phyloP scores from a whole-genome alignment of 345 rosid genomes.

The Gossypium australe region DNA sequence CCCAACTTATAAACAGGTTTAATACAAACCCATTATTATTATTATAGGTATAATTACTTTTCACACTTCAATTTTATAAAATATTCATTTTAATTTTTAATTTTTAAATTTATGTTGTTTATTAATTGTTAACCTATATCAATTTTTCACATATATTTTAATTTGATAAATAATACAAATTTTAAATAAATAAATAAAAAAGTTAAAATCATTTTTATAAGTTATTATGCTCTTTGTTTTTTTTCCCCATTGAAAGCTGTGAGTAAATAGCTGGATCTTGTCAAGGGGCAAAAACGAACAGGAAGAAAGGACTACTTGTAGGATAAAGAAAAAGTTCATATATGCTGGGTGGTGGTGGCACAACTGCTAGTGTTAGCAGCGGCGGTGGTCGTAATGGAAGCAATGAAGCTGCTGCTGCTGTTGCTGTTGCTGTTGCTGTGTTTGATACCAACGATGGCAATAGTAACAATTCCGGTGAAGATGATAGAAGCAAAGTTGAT shows the following conservation, averaged over 20 bases:
- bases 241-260: slow-evolving; percentile 19
- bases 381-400: slow-evolving; percentile 17
- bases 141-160: too few species aligned
- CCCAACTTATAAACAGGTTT: too few species aligned
- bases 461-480: slow-evolving; percentile 30
- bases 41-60: too few species aligned
- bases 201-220: background rate
- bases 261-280: slow-evolving; percentile 19
- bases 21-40: too few species aligned
- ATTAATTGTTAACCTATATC: too few species aligned
- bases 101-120: too few species aligned
- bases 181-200: background rate
- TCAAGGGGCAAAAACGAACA: background rate
- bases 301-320: slow-evolving; percentile 12
- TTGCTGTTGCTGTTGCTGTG: background rate
- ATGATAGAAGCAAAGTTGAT: slow-evolving; percentile 28
- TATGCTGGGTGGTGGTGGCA: slow-evolving; percentile 16
- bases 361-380: background rate
- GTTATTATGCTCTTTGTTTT: background rate
- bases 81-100: too few species aligned
- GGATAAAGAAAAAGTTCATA: background rate
- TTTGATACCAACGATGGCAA: background rate
- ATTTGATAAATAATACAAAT: too few species aligned
- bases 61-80: too few species aligned
- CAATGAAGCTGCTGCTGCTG: background rate